Conservation (phyloP, 1,284 basidiomycete species). For the Anthracocystis panici-leucophaei region DNA sequence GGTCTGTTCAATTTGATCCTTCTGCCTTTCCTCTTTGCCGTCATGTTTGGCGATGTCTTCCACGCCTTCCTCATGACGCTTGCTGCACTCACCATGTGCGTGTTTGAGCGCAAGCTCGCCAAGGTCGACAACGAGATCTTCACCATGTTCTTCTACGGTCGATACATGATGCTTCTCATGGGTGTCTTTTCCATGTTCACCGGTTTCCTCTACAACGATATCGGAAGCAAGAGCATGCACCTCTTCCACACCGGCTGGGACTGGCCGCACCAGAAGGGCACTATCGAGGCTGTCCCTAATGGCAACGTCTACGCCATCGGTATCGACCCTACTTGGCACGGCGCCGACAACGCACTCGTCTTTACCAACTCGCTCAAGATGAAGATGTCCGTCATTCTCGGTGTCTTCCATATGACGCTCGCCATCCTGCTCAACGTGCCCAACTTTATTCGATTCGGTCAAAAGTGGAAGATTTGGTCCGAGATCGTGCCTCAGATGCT, state of each 20-base stretch:
- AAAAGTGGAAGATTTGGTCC: slow-evolving; percentile 84
- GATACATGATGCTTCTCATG: slow-evolving; percentile 99
- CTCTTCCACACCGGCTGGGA: slow-evolving; percentile 91
- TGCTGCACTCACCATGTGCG: slow-evolving; percentile 85
- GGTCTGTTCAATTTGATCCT: slow-evolving; percentile 93
- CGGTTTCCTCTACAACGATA: slow-evolving; percentile 98
- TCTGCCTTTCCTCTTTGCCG: slow-evolving; percentile 98
- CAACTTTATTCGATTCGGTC: slow-evolving; percentile 93
- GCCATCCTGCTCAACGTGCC: slow-evolving; percentile 94
- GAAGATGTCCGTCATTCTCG: slow-evolving; percentile 98
- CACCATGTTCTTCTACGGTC: slow-evolving; percentile 93
- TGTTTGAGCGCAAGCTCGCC: slow-evolving; percentile 83
- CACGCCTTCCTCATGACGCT: slow-evolving; percentile 88
- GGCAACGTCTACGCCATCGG: slow-evolving; percentile 87
- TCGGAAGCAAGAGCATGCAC: slow-evolving; percentile 93
- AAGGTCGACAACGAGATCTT: slow-evolving; percentile 86
- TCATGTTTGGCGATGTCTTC: slow-evolving; percentile 99
- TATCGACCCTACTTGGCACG: slow-evolving; percentile 95
- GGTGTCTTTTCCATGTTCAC: slow-evolving; percentile 92
- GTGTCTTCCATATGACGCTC: slow-evolving; percentile 99
- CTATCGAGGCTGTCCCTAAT: slow-evolving; percentile 70
- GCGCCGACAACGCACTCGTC: slow-evolving; percentile 88
- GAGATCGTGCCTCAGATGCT: slow-evolving; percentile 98
- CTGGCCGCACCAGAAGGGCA: slow-evolving; percentile 74
- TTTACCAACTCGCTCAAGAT: slow-evolving; percentile 99